These are phyloP conservation scores for Pythium biforme DNA, from an alignment of 352 stramenopile species.

Conservation along the genomic window DNA sequence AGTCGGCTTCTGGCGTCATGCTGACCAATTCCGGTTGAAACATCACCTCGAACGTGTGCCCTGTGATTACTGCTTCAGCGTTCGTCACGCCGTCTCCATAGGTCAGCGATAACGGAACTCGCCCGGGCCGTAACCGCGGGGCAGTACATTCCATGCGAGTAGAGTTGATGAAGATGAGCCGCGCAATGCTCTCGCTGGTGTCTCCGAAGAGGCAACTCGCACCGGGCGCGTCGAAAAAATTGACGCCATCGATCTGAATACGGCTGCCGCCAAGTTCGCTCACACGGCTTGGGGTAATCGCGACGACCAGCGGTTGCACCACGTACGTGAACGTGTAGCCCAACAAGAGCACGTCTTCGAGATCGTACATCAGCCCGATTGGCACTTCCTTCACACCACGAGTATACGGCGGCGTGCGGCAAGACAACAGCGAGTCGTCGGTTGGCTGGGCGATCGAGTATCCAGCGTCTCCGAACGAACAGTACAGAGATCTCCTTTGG, in stretches of 20 bases:
- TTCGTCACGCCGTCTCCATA: neutral
- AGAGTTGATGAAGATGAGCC: slow-evolving; percentile 10
- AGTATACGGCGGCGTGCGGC: slow-evolving; percentile 7
- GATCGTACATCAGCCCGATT: slow-evolving; percentile 14
- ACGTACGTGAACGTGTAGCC: slow-evolving; percentile 21
- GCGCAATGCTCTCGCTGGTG: neutral
- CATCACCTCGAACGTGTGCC: slow-evolving; percentile 7
- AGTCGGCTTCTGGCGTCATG: slow-evolving; percentile 15
- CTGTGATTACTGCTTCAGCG: neutral
- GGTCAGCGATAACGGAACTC: neutral
- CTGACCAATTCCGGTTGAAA: slow-evolving; percentile 5
- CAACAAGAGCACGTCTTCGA: slow-evolving; percentile 6
- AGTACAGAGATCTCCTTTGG: slow-evolving; percentile 10
- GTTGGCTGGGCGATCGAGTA: slow-evolving; percentile 5
- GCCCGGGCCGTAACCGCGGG: slow-evolving; percentile 16
- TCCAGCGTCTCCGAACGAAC: slow-evolving; percentile 20
- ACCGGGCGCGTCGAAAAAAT: slow-evolving; percentile 15
- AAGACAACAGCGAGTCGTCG: slow-evolving; percentile 1
- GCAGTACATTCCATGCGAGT: slow-evolving; percentile 11
- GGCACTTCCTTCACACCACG: neutral
- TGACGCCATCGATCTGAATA: slow-evolving; percentile 7
- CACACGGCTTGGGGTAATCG: slow-evolving; percentile 12
- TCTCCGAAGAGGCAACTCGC: slow-evolving; percentile 19
- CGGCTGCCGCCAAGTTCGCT: slow-evolving; percentile 13
- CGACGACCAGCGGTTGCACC: slow-evolving; percentile 5